phyloP scores from a whole-genome alignment of 2,329 filamentous ascomycete genomes.

The Talaromyces sp. region DNA sequence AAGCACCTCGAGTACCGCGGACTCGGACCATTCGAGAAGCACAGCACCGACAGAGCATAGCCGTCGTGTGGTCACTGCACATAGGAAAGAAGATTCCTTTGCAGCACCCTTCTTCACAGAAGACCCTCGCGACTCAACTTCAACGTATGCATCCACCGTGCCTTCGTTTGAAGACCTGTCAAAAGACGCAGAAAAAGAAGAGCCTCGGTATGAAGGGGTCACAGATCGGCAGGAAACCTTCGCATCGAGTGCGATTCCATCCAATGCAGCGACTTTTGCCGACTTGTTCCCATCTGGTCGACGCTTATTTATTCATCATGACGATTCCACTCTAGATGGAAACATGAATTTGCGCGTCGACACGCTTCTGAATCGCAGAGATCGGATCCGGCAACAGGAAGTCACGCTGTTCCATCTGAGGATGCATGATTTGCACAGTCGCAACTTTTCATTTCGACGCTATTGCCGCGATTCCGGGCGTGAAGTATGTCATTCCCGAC shows the following conservation, averaged over 20 bases:
- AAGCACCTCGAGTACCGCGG: slow-evolving; percentile 38
- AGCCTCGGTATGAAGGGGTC: slow-evolving; percentile 48
- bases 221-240: slow-evolving; percentile 55
- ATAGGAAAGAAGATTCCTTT: slow-evolving; percentile 19
- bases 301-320: slow-evolving; percentile 77
- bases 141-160: slow-evolving; percentile 75
- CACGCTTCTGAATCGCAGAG: slow-evolving; percentile 61
- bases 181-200: slow-evolving; percentile 31
- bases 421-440: slow-evolving; percentile 83
- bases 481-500: slow-evolving; percentile 81
- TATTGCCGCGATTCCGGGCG: slow-evolving; percentile 91
- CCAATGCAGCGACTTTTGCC: slow-evolving; percentile 77
- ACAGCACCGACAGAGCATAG: slow-evolving; percentile 40
- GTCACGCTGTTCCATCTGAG: slow-evolving; percentile 86
- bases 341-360: slow-evolving; percentile 96
- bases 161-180: slow-evolving; percentile 57
- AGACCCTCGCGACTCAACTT: slow-evolving; percentile 57
- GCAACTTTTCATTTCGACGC: slow-evolving; percentile 84
- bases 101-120: slow-evolving; percentile 20
- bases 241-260: slow-evolving; percentile 65
- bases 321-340: slow-evolving; percentile 83
- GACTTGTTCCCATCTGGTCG: slow-evolving; percentile 81
- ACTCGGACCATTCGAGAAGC: slow-evolving; percentile 38
- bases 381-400: slow-evolving; percentile 49
- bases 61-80: slow-evolving; percentile 28